These are phyloP conservation scores for Coemansia sp. DNA, from an alignment of 192 early-diverging fungal species.

Conservation along the genomic window DNA sequence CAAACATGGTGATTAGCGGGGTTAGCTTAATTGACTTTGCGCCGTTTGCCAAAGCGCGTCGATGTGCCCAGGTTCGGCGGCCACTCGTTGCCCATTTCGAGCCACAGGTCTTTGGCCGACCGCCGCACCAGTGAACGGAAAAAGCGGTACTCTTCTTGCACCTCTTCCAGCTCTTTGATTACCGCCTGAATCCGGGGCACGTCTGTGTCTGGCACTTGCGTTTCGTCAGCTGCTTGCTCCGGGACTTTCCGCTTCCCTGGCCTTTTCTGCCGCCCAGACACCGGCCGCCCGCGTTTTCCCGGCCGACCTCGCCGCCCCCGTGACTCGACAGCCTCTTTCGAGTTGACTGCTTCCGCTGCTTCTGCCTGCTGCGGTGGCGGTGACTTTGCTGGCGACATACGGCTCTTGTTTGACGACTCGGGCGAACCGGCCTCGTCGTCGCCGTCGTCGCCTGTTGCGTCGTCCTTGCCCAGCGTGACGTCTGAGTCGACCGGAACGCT, in stretches of 20 bases:
- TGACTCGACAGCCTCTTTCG: background rate
- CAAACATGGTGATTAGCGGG: background rate
- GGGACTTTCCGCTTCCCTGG: background rate
- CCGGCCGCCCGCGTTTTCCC: too few relatives aligned
- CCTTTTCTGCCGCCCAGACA: background rate
- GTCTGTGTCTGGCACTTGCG: background rate
- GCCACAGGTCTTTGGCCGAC: slow-evolving; percentile 49
- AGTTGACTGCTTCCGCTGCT: background rate
- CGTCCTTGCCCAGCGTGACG: slow-evolving; percentile 21
- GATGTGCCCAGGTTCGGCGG: slow-evolving; percentile 32
- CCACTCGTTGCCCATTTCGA: slow-evolving; percentile 50
- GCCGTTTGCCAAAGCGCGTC: slow-evolving; percentile 46
- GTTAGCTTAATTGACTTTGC: slow-evolving; percentile 22
- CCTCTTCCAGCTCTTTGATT: slow-evolving; percentile 33
- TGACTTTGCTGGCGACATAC: background rate
- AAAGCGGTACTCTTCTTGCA: slow-evolving; percentile 40
- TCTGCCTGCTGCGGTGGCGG: background rate
- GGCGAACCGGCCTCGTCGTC: slow-evolving; percentile 6
- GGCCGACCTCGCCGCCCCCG: too few relatives aligned
- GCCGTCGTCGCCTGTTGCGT: background rate
- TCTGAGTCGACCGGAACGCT: slow-evolving; percentile 23
- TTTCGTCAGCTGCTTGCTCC: background rate
- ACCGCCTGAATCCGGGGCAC: slow-evolving; percentile 11
- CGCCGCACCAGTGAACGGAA: slow-evolving; percentile 26
- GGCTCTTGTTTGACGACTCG: background rate